These are phyloP conservation scores for Fennellomyces sp. DNA, from an alignment of 371 early-diverging fungal species.

Conservation along the genomic window DNA sequence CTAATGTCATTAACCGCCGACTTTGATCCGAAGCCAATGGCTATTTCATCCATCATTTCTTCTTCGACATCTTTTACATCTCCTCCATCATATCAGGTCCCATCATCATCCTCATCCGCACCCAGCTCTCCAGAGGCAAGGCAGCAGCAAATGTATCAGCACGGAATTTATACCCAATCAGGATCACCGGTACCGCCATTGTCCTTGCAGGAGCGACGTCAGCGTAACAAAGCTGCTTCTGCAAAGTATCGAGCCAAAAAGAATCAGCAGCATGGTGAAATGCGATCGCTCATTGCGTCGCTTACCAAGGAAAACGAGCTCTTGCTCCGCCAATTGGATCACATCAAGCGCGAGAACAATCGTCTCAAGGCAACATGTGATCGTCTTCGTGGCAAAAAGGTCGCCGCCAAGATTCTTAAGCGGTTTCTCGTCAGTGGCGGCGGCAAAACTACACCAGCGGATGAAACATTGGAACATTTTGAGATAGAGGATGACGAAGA, in stretches of 20 bases:
- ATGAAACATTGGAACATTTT: constrained; percentile 4
- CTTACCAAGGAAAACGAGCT: constrained; percentile 57
- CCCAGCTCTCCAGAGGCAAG: constrained; percentile 10
- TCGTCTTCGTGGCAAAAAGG: constrained; percentile 54
- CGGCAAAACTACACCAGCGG: neutral
- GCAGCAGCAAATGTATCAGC: neutral
- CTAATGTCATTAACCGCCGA: constrained; percentile 3
- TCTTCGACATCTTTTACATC: constrained; percentile 9
- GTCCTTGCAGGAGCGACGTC: constrained; percentile 56
- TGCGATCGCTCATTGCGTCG: constrained; percentile 46
- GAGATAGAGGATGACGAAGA: constrained; percentile 14
- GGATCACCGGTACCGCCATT: constrained; percentile 27
- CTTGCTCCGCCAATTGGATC: constrained; percentile 50
- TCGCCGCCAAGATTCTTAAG: constrained; percentile 60
- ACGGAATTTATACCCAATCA: constrained; percentile 1
- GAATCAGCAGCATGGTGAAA: constrained; percentile 60
- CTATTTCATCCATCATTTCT: constrained; percentile 41
- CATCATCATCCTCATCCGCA: constrained; percentile 6
- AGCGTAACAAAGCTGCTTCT: constrained; percentile 65
- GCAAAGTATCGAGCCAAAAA: constrained; percentile 70
- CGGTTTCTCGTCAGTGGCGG: constrained; percentile 22
- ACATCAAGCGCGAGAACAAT: constrained; percentile 50
- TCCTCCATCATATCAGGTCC: constrained; percentile 3
- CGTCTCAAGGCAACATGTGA: constrained; percentile 51
- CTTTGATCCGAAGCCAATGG: constrained; percentile 34